These are phyloP conservation scores for Chrysochromulina parva DNA, from an alignment of 78 protist genomes.

Conservation along the genomic window DNA sequence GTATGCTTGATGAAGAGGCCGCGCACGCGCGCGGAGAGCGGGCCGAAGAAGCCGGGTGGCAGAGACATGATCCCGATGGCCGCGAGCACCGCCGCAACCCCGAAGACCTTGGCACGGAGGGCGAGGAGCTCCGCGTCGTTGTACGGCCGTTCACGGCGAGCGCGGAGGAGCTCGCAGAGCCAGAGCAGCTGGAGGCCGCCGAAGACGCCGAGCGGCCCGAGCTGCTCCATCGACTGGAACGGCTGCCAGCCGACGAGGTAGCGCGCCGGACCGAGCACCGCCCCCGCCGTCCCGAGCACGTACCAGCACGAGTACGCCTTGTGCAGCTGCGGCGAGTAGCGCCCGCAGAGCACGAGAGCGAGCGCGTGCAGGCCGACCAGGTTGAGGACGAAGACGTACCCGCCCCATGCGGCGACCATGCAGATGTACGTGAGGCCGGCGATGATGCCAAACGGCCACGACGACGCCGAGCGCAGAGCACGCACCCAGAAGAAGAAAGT, in stretches of 20 bases:
- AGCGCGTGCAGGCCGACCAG: constrained; percentile 26
- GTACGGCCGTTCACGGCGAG: too few relatives aligned
- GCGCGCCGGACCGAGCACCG: constrained; percentile 15
- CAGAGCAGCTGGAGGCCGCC: background rate
- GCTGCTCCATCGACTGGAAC: constrained; percentile 52
- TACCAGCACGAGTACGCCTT: constrained; percentile 38
- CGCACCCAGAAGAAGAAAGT: constrained; percentile 46
- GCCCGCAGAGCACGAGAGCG: background rate
- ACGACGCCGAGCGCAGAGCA: background rate
- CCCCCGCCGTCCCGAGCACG: constrained; percentile 35
- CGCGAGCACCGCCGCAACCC: background rate
- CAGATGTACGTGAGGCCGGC: constrained; percentile 8
- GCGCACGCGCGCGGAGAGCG: constrained; percentile 37
- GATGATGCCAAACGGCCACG: constrained; percentile 11
- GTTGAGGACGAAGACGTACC: constrained; percentile 52
- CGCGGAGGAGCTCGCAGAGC: background rate
- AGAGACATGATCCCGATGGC: background rate
- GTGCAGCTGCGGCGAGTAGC: background rate
- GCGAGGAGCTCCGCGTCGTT: too few relatives aligned
- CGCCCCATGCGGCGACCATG: constrained; percentile 63
- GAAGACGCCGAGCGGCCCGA: constrained; percentile 21
- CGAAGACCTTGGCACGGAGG: too few relatives aligned
- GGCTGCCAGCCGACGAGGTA: constrained; percentile 52
- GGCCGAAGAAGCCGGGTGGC: constrained; percentile 16
- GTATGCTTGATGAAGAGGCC: constrained; percentile 40